Evolutionary conservation across 257 asterid species (phyloP).

Genomic region (Eucommia ulmoides): DNA sequence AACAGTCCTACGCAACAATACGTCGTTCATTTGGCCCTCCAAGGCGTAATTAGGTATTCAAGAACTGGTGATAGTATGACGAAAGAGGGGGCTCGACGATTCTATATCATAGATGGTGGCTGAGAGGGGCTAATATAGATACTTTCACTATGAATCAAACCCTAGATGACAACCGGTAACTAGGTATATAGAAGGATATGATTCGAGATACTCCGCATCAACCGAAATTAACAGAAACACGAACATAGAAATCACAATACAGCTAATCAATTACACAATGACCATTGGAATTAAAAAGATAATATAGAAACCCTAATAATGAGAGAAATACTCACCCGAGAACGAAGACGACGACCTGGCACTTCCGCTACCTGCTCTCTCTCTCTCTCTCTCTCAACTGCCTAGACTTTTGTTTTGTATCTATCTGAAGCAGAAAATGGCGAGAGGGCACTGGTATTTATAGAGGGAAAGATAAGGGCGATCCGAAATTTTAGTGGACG

Average conservation of each 20-base stretch:
- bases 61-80: neutral
- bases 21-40: no score
- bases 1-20: neutral
- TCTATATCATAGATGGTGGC: no score
- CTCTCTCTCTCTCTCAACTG: slow-evolving; percentile 13
- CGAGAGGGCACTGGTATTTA: slow-evolving; percentile 27
- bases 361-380: slow-evolving; percentile 16
- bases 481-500: slow-evolving; percentile 44
- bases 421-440: slow-evolving; percentile 1
- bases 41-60: neutral
- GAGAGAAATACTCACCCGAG: slow-evolving; percentile 5
- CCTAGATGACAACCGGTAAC: no score
- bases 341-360: slow-evolving; percentile 15
- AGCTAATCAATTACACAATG: neutral
- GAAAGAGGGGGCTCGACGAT: neutral
- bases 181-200: no score
- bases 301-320: slow-evolving; percentile 20
- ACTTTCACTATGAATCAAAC: no score
- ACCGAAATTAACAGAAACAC: no score
- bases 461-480: slow-evolving; percentile 25
- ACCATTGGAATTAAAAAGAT: slow-evolving; percentile 1
- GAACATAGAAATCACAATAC: no score
- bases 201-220: no score
- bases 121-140: no score
- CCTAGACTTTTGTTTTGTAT: no score